Evolutionary conservation across 2,329 filamentous ascomycete genomes (phyloP).

Genomic region (Trichoderma brevicompactum): DNA sequence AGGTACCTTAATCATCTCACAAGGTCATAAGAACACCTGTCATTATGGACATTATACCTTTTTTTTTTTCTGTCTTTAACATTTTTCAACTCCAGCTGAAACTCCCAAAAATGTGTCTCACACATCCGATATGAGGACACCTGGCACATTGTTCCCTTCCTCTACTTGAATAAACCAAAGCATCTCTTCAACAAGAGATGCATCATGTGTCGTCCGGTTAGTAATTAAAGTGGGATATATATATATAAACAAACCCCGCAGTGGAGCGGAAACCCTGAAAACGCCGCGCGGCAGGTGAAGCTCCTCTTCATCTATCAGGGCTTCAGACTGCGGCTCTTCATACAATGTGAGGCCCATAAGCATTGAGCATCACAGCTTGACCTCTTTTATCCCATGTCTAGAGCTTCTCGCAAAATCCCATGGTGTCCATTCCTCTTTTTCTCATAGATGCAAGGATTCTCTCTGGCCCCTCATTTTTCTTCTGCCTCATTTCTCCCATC

Average conservation of each 20-base stretch:
- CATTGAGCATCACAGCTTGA: not conserved
- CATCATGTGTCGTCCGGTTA: not conserved
- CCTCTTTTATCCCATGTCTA: not conserved
- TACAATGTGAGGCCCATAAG: not conserved
- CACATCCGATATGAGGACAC: not conserved
- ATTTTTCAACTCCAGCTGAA: not conserved
- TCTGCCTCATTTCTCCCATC: not conserved
- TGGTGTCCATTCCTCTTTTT: not conserved
- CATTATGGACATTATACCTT: not conserved
- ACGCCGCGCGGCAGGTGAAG: slow-evolving; percentile 10
- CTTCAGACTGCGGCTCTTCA: not conserved
- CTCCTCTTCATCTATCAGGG: not conserved
- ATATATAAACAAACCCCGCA: slow-evolving; percentile 5
- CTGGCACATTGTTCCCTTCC: not conserved
- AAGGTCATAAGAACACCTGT: slow-evolving; percentile 4
- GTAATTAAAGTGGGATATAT: slow-evolving; percentile 18
- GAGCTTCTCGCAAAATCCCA: not conserved
- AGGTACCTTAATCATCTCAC: no score
- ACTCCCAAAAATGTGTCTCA: not conserved
- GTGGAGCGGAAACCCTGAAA: slow-evolving; percentile 20
- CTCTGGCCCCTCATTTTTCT: not conserved
- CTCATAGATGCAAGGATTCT: not conserved
- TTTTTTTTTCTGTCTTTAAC: not conserved
- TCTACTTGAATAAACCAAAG: not conserved
- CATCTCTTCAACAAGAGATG: not conserved